Percentiles rank a stretch among this genome's conserved stretches.
Evolutionary conservation across 2,329 filamentous ascomycete genomes (phyloP).

Genomic region (Colletotrichum theobromicola): DNA sequence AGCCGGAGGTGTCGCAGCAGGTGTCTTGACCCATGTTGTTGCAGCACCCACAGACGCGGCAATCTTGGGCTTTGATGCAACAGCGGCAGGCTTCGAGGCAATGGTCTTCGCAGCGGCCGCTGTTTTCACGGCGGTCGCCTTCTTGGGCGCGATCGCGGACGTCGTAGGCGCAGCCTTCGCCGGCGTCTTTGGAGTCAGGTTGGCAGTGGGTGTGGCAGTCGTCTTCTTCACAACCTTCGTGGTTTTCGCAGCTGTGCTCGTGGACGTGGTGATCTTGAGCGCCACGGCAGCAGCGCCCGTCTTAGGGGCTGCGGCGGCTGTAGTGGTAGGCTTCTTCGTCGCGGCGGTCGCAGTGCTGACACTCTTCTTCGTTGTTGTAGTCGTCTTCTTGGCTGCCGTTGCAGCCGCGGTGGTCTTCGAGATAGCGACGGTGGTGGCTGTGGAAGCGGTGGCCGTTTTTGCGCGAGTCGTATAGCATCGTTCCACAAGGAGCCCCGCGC

Average conservation of each 20-base stretch:
- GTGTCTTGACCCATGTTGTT: background rate
- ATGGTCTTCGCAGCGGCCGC: background rate
- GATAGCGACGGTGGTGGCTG: background rate
- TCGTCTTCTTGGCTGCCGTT: background rate
- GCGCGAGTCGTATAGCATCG: slow-evolving; percentile 19
- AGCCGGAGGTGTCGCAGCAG: background rate
- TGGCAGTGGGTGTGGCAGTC: background rate
- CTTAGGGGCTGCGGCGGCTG: background rate
- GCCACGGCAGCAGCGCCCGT: background rate
- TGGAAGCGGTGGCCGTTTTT: background rate
- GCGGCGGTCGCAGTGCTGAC: slow-evolving; percentile 2
- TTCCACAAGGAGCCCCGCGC: background rate
- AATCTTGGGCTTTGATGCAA: background rate
- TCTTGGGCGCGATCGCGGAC: background rate
- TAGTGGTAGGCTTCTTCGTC: background rate
- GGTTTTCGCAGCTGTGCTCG: background rate
- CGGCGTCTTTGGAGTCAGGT: background rate
- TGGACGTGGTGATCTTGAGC: background rate
- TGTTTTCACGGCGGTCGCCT: background rate
- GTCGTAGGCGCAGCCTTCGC: background rate
- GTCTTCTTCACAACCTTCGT: background rate
- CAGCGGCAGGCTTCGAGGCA: background rate
- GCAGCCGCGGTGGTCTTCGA: background rate
- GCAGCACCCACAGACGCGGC: background rate
- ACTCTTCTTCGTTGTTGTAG: slow-evolving; percentile 12